phyloP scores from a whole-genome alignment of 1,284 basidiomycete species.

The Malassezia equina region DNA sequence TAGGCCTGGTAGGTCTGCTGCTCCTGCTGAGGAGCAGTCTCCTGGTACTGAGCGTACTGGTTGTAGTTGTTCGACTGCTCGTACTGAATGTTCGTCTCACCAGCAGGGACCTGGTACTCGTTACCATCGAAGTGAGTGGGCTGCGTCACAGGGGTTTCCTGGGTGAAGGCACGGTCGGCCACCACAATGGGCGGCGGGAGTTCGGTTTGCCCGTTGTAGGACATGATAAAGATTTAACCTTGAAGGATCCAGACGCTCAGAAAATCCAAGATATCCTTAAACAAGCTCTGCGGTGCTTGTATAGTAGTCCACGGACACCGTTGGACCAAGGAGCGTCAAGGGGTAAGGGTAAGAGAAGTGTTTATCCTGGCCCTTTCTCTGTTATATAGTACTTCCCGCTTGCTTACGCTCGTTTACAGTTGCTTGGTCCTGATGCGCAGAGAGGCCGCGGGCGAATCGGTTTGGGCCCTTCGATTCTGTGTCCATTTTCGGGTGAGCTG shows the following conservation, averaged over 20 bases:
- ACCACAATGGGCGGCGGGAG: constrained; percentile 17
- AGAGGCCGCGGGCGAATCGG: constrained; percentile 10
- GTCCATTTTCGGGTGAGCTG: constrained; percentile 16
- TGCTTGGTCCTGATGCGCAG: neutral
- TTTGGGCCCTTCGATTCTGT: constrained; percentile 3
- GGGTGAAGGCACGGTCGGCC: constrained; percentile 16
- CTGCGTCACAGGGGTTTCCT: constrained; percentile 14
- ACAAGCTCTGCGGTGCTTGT: constrained; percentile 13
- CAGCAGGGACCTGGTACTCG: constrained; percentile 1
- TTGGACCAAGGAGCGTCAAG: constrained; percentile 11
- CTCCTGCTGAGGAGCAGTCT: neutral
- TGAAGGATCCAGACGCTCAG: constrained; percentile 14
- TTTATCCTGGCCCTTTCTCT: constrained; percentile 6
- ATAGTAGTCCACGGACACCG: constrained; percentile 4
- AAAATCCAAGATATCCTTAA: constrained; percentile 4
- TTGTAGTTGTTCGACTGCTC: neutral
- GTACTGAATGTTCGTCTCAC: constrained; percentile 4
- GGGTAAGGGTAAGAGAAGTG: constrained; percentile 6
- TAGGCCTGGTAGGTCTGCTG: constrained; percentile 4
- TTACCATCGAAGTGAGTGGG: constrained; percentile 6
- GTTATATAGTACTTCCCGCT: constrained; percentile 17
- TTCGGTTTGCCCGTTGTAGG: constrained; percentile 8
- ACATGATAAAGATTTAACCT: neutral
- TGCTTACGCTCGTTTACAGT: constrained; percentile 10
- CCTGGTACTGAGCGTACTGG: constrained; percentile 5